phyloP scores from a whole-genome alignment of 352 stramenopile genomes.

The Hyphochytrium catenoides region DNA sequence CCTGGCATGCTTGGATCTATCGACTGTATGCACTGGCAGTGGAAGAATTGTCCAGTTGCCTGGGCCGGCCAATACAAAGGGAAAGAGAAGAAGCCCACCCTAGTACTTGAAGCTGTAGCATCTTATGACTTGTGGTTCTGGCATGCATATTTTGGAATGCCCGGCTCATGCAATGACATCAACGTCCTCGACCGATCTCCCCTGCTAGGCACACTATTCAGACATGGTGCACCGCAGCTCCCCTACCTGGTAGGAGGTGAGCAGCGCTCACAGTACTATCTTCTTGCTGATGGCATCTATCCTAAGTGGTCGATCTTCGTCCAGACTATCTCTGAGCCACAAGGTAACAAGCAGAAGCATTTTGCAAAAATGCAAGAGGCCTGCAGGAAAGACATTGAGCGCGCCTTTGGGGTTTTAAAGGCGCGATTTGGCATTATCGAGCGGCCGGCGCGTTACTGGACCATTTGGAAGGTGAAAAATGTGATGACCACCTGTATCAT shows the following conservation, averaged over 20 bases:
- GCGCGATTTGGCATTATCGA: conserved; percentile 1
- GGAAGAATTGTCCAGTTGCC: conserved; percentile 5
- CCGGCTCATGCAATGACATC: conserved; percentile 5
- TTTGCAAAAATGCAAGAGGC: conserved; percentile 3
- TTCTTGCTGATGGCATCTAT: conserved; percentile 4
- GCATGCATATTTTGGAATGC: conserved; percentile 6
- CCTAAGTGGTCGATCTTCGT: conserved; percentile 2
- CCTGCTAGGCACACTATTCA: conserved; percentile 1
- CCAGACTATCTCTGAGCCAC: neutral
- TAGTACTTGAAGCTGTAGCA: conserved; percentile 5
- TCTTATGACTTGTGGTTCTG: neutral
- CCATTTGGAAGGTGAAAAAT: neutral
- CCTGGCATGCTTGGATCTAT: conserved; percentile 4
- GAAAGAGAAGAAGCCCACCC: conserved; percentile 1
- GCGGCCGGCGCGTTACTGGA: neutral
- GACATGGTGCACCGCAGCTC: neutral
- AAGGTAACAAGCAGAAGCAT: neutral
- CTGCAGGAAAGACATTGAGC: conserved; percentile 3
- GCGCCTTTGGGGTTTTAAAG: conserved; percentile 3
- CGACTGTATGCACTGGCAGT: conserved; percentile 8
- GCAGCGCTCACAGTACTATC: neutral
- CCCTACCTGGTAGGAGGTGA: conserved; percentile 1
- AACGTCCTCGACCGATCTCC: conserved; percentile 4
- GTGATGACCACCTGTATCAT: conserved; percentile 5
- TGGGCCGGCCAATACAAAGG: conserved; percentile 1